phyloP scores from a whole-genome alignment of 371 early-diverging fungal species.

The Mortierella sp. region DNA sequence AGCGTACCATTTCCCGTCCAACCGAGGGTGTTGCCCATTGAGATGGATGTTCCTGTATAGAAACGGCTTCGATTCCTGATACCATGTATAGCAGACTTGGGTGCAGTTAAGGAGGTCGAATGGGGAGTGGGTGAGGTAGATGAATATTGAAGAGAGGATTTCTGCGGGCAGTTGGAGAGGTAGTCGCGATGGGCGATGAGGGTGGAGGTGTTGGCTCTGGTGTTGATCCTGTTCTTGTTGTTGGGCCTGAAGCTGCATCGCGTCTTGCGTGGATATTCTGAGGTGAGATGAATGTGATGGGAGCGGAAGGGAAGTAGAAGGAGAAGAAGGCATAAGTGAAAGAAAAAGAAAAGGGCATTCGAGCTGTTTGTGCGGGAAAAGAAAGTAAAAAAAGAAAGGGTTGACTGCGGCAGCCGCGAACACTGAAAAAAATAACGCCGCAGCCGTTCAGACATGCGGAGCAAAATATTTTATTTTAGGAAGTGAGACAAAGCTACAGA shows the following conservation, averaged over 20 bases:
- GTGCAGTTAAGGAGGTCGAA: background rate
- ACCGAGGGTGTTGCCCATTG: background rate
- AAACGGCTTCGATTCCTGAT: background rate
- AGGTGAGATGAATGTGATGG: background rate
- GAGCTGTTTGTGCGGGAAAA: no score
- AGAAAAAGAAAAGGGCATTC: no score
- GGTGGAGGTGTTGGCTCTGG: background rate
- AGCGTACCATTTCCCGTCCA: no score
- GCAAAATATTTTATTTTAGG: no score
- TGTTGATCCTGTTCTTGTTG: background rate
- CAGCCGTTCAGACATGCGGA: no score
- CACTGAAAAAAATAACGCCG: no score
- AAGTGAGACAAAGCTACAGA: no score
- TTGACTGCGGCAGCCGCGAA: no score
- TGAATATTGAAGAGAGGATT: background rate
- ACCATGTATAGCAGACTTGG: background rate
- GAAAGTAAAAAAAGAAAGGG: no score
- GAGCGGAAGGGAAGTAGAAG: background rate
- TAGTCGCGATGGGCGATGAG: no score
- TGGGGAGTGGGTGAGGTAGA: background rate
- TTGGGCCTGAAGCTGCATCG: background rate
- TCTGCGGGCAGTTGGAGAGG: background rate
- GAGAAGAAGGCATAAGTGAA: background rate
- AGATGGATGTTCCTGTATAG: background rate
- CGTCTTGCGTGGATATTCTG: background rate